phyloP scores from a whole-genome alignment of 352 stramenopile species.

The Globisporangium polare region DNA sequence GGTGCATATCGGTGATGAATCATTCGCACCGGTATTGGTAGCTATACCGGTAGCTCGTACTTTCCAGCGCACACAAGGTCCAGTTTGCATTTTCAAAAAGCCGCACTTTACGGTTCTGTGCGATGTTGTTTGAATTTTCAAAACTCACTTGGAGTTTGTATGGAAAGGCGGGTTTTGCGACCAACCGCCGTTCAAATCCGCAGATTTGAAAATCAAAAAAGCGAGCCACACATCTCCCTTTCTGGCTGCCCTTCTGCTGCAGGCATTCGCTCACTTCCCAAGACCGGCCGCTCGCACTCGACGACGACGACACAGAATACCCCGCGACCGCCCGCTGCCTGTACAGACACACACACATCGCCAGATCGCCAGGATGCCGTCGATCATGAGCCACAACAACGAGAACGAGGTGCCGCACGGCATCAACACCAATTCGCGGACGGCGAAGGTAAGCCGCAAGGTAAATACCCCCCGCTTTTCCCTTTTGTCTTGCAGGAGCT shows the following conservation, averaged over 20 bases:
- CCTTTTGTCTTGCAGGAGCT: not conserved
- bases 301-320: not conserved
- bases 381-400: slow-evolving; percentile 45
- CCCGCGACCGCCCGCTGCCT: not conserved
- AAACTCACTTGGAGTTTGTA: slow-evolving; percentile 12
- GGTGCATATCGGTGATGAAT: not conserved
- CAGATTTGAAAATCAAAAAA: slow-evolving; percentile 10
- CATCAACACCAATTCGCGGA: slow-evolving; percentile 23
- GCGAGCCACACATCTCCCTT: slow-evolving; percentile 2
- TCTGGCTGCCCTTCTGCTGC: slow-evolving; percentile 14
- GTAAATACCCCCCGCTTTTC: slow-evolving; percentile 11
- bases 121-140: slow-evolving; percentile 18
- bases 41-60: not conserved
- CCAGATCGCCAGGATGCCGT: slow-evolving; percentile 22
- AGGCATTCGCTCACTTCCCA: slow-evolving; percentile 12
- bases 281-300: not conserved
- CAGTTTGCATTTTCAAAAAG: not conserved
- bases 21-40: slow-evolving; percentile 12
- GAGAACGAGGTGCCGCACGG: slow-evolving; percentile 64
- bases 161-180: not conserved
- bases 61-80: not conserved
- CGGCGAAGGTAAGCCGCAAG: slow-evolving; percentile 46
- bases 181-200: not conserved
- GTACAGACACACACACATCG: not conserved
- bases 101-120: not conserved